phyloP scores from a whole-genome alignment of 257 asterid species.

The Solanum pinnatisectum region DNA sequence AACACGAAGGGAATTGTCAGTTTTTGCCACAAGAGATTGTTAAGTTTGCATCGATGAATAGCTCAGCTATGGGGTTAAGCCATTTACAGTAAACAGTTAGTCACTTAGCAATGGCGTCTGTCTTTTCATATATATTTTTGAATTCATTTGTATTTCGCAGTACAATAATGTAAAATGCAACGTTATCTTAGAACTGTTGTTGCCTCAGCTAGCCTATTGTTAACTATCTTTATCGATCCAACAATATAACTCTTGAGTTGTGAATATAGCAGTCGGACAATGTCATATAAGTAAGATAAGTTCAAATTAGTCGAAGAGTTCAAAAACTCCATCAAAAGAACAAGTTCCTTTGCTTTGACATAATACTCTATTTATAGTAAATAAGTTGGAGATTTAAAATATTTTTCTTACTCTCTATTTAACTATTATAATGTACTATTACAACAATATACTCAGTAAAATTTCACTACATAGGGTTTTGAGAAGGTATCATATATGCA shows the following conservation, averaged over 20 bases:
- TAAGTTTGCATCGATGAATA: constrained; percentile 57
- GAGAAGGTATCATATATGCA: neutral
- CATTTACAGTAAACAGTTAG: constrained; percentile 33
- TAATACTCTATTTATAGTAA: too few relatives aligned
- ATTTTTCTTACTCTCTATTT: rapidly evolving
- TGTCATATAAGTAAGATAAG: too few relatives aligned
- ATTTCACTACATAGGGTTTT: too few relatives aligned
- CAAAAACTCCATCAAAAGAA: too few relatives aligned
- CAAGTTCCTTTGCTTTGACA: neutral
- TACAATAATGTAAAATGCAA: neutral
- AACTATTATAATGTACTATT: too few relatives aligned
- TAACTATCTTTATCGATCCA: neutral
- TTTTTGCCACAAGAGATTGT: constrained; percentile 62
- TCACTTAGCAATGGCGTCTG: constrained; percentile 16
- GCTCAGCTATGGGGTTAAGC: constrained; percentile 65
- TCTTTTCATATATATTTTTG: neutral
- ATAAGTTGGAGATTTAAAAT: neutral
- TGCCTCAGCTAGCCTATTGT: neutral
- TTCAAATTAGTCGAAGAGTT: too few relatives aligned
- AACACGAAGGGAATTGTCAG: constrained; percentile 41
- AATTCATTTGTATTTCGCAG: neutral
- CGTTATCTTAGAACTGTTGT: neutral
- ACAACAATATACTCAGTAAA: neutral
- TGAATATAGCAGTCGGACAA: too few relatives aligned
- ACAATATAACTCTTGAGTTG: neutral